These are phyloP conservation scores for Galeopsis tetrahit DNA, from an alignment of 257 asterid genomes.

Conservation along the genomic window DNA sequence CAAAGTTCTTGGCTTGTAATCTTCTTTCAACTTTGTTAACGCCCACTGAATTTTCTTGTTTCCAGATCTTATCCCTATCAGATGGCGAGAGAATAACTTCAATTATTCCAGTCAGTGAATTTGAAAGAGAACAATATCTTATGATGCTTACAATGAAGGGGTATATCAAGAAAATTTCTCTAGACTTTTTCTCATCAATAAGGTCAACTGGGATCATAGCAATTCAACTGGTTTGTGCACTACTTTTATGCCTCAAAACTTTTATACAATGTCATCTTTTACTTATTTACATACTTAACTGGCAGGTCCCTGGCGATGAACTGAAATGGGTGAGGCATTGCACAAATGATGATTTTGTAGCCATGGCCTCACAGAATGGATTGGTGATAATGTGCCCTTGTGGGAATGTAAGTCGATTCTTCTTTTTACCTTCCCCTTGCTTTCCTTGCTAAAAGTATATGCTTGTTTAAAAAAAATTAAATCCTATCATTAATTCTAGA, in stretches of 20 bases:
- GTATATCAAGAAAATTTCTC: slow-evolving; percentile 85
- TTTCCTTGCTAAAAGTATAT: slow-evolving; percentile 4
- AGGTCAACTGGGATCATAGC: slow-evolving; percentile 97
- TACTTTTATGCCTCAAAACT: slow-evolving; percentile 36
- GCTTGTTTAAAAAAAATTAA: background rate
- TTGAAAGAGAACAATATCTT: slow-evolving; percentile 79
- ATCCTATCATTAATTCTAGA: background rate
- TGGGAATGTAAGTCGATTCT: slow-evolving; percentile 59
- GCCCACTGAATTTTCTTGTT: slow-evolving; percentile 33
- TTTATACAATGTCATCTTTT: background rate
- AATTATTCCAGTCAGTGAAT: slow-evolving; percentile 90
- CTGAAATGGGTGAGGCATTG: slow-evolving; percentile 94
- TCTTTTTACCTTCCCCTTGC: background rate
- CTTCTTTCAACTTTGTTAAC: slow-evolving; percentile 25
- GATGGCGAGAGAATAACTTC: slow-evolving; percentile 99
- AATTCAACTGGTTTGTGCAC: slow-evolving; percentile 82
- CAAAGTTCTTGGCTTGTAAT: slow-evolving; percentile 23
- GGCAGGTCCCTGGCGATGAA: slow-evolving; percentile 96
- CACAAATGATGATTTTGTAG: slow-evolving; percentile 84
- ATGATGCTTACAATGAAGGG: slow-evolving; percentile 95
- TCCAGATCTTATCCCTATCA: slow-evolving; percentile 82
- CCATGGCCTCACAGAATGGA: slow-evolving; percentile 97
- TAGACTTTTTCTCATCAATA: slow-evolving; percentile 88
- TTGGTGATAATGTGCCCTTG: slow-evolving; percentile 83
- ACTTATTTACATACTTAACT: slow-evolving; percentile 20